Percentiles rank a stretch among this genome's conserved stretches.
Conservation (phyloP, 106 monocot species). For the Platanthera zijinensis region DNA sequence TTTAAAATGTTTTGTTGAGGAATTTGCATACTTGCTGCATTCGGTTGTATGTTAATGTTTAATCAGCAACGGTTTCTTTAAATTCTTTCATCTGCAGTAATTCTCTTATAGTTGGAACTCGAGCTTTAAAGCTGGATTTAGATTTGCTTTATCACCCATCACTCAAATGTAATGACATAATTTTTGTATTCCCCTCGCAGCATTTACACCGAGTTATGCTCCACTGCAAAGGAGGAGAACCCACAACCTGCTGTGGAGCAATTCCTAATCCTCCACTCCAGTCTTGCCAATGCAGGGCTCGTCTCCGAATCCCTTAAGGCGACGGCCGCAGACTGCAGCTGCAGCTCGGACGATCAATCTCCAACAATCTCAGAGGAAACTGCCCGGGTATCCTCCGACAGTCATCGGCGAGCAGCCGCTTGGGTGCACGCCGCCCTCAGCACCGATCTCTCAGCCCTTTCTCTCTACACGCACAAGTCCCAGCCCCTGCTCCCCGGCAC, state of each 20-base stretch:
- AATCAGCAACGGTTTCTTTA: too few species aligned
- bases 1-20: too few species aligned
- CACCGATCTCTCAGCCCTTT: constrained; percentile 50
- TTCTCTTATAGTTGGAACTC: too few species aligned
- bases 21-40: too few species aligned
- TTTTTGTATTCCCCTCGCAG: constrained; percentile 22
- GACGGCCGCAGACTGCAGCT: neutral
- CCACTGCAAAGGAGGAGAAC: constrained; percentile 53
- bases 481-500: neutral
- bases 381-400: constrained; percentile 26
- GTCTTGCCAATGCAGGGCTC: constrained; percentile 27
- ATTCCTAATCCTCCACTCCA: constrained; percentile 57
- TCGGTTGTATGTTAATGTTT: too few species aligned
- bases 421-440: constrained; percentile 50
- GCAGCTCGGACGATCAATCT: constrained; percentile 22
- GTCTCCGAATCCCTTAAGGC: constrained; percentile 52
- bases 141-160: too few species aligned
- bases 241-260: constrained; percentile 71
- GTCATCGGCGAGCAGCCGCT: constrained; percentile 19
- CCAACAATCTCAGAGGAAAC: constrained; percentile 25
- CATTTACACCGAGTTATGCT: constrained; percentile 63
- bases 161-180: neutral
- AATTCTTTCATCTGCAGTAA: too few species aligned
- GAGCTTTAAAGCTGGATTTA: too few species aligned
- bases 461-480: constrained; percentile 39